phyloP scores from a whole-genome alignment of 2,329 filamentous ascomycete species.

The Sclerotinia spermophila region DNA sequence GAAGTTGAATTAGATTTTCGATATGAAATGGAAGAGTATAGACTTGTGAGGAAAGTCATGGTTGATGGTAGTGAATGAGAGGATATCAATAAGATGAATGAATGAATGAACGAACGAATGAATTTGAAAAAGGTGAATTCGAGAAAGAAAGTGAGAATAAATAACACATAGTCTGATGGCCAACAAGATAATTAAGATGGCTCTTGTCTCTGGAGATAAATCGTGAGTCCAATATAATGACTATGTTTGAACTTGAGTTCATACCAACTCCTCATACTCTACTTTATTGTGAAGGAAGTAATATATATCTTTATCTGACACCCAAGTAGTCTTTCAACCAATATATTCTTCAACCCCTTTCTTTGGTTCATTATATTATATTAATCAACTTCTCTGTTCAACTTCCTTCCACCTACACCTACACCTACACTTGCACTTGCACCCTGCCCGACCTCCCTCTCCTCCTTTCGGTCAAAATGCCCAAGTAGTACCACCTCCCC shows the following conservation, averaged over 20 bases:
- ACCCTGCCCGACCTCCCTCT: too few relatives aligned
- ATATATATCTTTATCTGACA: background rate
- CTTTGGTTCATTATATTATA: background rate
- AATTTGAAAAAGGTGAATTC: background rate
- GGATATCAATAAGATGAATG: background rate
- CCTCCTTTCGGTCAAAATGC: background rate
- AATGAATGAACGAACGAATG: background rate
- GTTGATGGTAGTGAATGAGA: background rate
- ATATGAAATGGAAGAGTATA: background rate
- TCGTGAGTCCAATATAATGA: background rate
- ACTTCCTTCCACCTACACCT: background rate
- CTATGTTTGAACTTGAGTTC: background rate
- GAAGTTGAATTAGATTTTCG: background rate
- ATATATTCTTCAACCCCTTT: background rate
- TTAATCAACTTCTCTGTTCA: background rate
- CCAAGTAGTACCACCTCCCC: background rate
- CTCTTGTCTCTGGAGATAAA: background rate
- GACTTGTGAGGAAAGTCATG: background rate
- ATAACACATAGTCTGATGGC: background rate
- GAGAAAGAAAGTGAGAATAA: background rate
- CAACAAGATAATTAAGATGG: background rate
- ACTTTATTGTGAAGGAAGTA: background rate
- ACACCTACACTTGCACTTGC: background rate
- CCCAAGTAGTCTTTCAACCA: background rate
- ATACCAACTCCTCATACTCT: background rate